phyloP scores from a whole-genome alignment of 768 basidiomycete genomes.

The Suillus brevipes region DNA sequence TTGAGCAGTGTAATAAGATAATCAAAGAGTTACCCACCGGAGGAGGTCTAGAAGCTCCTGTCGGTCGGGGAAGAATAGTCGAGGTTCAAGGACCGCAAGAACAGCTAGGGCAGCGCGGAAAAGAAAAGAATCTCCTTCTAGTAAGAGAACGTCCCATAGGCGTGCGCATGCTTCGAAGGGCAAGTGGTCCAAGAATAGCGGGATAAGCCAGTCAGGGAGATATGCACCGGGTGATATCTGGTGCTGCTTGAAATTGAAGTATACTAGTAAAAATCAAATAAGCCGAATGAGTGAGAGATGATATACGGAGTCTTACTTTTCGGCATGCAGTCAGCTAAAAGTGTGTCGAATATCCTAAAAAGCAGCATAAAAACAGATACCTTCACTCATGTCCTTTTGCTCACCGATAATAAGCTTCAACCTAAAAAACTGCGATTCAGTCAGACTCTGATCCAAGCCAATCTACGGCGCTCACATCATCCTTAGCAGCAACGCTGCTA shows the following conservation, averaged over 20 bases:
- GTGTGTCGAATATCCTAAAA: constrained; percentile 83
- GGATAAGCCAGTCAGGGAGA: constrained; percentile 77
- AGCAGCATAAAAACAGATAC: not conserved
- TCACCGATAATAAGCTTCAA: constrained; percentile 90
- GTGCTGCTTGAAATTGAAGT: constrained; percentile 94
- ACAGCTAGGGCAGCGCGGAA: constrained; percentile 85
- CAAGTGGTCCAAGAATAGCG: constrained; percentile 82
- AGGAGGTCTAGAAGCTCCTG: constrained; percentile 78
- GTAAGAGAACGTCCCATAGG: constrained; percentile 82
- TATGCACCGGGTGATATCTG: constrained; percentile 87
- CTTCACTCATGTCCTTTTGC: not conserved
- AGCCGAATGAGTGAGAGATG: not conserved
- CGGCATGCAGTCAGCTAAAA: constrained; percentile 91
- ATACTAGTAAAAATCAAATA: constrained; percentile 50
- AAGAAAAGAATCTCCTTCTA: constrained; percentile 90
- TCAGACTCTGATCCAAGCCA: constrained; percentile 26
- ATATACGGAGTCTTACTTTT: constrained; percentile 57
- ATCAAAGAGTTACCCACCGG: constrained; percentile 44
- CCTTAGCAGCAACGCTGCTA: constrained; percentile 64
- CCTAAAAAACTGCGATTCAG: constrained; percentile 45
- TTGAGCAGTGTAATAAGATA: constrained; percentile 15
- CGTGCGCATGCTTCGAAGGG: constrained; percentile 89
- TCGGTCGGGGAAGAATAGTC: constrained; percentile 86
- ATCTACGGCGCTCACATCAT: constrained; percentile 63
- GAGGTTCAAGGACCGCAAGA: constrained; percentile 78